These are phyloP conservation scores for Eustoma russellianum DNA, from an alignment of 257 asterid species.

Conservation along the genomic window DNA sequence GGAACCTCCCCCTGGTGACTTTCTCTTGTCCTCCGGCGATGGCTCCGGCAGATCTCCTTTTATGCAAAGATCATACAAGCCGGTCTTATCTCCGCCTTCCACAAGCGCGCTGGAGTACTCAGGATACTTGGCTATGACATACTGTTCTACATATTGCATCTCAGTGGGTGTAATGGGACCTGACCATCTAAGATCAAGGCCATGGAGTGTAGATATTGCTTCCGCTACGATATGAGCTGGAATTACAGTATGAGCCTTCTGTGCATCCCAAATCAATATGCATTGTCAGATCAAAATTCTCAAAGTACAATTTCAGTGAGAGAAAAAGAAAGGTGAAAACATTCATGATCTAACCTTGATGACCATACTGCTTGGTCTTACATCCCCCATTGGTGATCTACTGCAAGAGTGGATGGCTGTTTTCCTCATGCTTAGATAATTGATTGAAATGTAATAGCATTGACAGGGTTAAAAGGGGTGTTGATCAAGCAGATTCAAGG, in stretches of 20 bases:
- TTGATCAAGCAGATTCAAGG: not conserved
- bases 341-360: constrained; percentile 34
- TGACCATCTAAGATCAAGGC: constrained; percentile 77
- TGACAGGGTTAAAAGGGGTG: not conserved
- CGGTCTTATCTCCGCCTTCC: constrained; percentile 69
- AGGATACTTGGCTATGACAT: constrained; percentile 69
- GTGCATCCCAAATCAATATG: constrained; percentile 13
- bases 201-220: constrained; percentile 74
- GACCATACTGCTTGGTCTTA: constrained; percentile 72
- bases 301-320: not conserved
- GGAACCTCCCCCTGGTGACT: constrained; percentile 28
- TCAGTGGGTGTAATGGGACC: constrained; percentile 79
- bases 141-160: constrained; percentile 68
- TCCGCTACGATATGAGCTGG: constrained; percentile 80
- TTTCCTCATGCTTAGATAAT: too few relatives aligned
- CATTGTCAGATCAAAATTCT: not conserved
- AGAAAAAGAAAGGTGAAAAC: too few relatives aligned
- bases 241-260: constrained; percentile 58
- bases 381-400: constrained; percentile 18
- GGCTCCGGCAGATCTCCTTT: constrained; percentile 42
- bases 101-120: constrained; percentile 66
- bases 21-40: constrained; percentile 31
- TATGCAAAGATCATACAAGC: constrained; percentile 51
- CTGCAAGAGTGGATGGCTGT: constrained; percentile 24
- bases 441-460: not conserved